Evolutionary conservation across 805 yeast genomes (phyloP).

Genomic region (Ogataea pilisensis): DNA sequence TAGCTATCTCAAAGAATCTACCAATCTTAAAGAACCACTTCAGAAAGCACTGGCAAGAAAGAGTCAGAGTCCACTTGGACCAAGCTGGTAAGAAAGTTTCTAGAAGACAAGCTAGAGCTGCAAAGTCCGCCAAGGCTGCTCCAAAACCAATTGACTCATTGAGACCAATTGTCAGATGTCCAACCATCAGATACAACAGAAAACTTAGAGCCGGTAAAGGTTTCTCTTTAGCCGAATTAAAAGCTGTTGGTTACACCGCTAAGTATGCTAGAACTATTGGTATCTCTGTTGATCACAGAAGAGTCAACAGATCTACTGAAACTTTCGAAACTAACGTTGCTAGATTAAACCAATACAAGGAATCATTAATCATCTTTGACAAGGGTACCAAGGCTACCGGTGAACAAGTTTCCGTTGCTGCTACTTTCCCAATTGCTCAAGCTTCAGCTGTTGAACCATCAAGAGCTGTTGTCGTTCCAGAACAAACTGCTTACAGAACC

Average conservation of each 20-base stretch:
- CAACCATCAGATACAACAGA: conserved; percentile 98
- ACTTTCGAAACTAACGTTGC: conserved; percentile 91
- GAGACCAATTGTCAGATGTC: conserved; percentile 98
- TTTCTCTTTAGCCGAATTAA: conserved; percentile 95
- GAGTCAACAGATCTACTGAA: conserved; percentile 97
- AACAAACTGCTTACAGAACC: conserved; percentile 81
- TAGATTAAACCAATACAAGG: conserved; percentile 94
- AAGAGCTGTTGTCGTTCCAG: conserved; percentile 82
- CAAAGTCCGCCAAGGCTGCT: conserved; percentile 91
- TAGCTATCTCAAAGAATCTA: conserved; percentile 98
- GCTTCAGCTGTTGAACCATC: conserved; percentile 67
- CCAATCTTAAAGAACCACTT: conserved; percentile 99
- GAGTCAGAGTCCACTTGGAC: conserved; percentile 99
- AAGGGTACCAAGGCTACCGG: conserved; percentile 73
- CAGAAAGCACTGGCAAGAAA: conserved; percentile 99
- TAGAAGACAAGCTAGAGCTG: conserved; percentile 91
- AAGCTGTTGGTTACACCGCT: conserved; percentile 92
- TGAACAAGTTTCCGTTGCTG: conserved; percentile 73
- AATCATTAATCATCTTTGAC: conserved; percentile 95
- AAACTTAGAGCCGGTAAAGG: conserved; percentile 99
- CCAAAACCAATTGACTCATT: conserved; percentile 96
- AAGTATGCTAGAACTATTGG: conserved; percentile 98
- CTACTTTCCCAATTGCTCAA: conserved; percentile 91
- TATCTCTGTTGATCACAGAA: conserved; percentile 99
- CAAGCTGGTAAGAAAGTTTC: conserved; percentile 99